Conservation (phyloP, 2,329 filamentous ascomycete species). For the Aspergillus pseudoglaucus region DNA sequence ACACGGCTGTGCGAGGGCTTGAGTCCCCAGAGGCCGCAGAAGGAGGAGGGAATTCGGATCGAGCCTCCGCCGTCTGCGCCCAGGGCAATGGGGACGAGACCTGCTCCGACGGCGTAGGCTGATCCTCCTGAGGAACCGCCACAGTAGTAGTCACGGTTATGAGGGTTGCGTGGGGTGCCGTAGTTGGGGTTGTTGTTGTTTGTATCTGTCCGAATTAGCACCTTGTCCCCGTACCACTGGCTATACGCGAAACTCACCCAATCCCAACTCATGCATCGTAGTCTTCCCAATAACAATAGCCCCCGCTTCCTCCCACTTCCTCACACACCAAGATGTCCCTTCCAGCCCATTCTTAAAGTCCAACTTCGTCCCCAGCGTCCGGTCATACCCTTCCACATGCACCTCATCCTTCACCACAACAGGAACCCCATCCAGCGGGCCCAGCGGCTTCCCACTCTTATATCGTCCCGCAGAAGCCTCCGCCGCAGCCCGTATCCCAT, state of each 20-base stretch:
- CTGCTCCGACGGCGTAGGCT: constrained; percentile 62
- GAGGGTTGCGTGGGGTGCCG: constrained; percentile 71
- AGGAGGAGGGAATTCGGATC: constrained; percentile 65
- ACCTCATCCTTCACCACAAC: constrained; percentile 80
- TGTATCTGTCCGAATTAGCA: constrained; percentile 48
- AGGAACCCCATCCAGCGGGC: constrained; percentile 73
- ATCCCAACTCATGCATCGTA: constrained; percentile 74
- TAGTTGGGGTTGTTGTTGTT: constrained; percentile 74
- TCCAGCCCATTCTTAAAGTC: constrained; percentile 47
- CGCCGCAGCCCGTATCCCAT: constrained; percentile 61
- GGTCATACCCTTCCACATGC: constrained; percentile 63
- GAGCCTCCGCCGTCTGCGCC: constrained; percentile 73
- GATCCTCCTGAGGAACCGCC: constrained; percentile 76
- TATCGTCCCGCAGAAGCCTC: constrained; percentile 68
- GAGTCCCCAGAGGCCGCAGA: constrained; percentile 75
- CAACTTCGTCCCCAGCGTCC: constrained; percentile 58
- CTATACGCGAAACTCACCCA: constrained; percentile 40
- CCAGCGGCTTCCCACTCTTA: constrained; percentile 56
- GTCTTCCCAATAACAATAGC: constrained; percentile 70
- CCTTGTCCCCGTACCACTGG: background rate
- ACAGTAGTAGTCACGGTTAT: constrained; percentile 69
- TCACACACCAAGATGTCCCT: constrained; percentile 63
- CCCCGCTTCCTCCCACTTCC: constrained; percentile 65
- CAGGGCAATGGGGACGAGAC: constrained; percentile 64
- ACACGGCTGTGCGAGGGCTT: constrained; percentile 72